These are phyloP conservation scores for Eutrema yunnanense DNA, from an alignment of 345 rosid genomes.

Conservation along the genomic window DNA sequence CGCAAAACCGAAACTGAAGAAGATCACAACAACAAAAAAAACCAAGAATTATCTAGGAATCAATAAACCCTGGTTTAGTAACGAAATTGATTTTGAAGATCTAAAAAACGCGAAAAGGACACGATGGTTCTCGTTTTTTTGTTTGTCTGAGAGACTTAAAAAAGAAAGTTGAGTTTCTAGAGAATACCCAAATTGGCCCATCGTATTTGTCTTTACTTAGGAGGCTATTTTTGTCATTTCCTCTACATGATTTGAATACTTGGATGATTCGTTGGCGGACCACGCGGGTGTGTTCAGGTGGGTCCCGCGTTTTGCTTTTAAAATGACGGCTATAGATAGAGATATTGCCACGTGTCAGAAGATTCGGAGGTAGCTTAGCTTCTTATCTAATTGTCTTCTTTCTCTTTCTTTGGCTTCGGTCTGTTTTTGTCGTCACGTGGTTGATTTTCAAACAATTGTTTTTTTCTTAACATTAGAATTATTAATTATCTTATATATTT, in stretches of 20 bases:
- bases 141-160: not conserved
- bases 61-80: constrained; percentile 7
- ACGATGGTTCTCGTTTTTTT: not conserved
- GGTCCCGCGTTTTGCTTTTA: constrained; percentile 4
- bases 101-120: constrained; percentile 8
- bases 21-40: not conserved
- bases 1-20: not conserved
- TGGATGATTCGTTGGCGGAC: constrained; percentile 13
- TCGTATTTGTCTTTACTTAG: not conserved
- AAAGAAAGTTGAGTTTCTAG: not conserved
- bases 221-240: constrained; percentile 20
- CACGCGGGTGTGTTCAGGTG: not conserved
- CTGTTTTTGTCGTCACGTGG: constrained; percentile 7
- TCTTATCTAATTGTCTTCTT: not conserved
- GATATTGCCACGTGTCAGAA: not conserved
- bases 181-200: not conserved
- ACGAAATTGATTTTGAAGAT: constrained; percentile 11
- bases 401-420: not conserved
- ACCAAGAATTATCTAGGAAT: not conserved
- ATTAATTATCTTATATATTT: no score
- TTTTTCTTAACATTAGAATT: no score
- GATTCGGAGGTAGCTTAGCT: not conserved
- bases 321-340: constrained; percentile 26
- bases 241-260: not conserved
- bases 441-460: no score